Evolutionary conservation across 2,329 filamentous ascomycete species (phyloP), one percentile per base, ranked within the genome.

Genomic region (Nemania sp.): DNA sequence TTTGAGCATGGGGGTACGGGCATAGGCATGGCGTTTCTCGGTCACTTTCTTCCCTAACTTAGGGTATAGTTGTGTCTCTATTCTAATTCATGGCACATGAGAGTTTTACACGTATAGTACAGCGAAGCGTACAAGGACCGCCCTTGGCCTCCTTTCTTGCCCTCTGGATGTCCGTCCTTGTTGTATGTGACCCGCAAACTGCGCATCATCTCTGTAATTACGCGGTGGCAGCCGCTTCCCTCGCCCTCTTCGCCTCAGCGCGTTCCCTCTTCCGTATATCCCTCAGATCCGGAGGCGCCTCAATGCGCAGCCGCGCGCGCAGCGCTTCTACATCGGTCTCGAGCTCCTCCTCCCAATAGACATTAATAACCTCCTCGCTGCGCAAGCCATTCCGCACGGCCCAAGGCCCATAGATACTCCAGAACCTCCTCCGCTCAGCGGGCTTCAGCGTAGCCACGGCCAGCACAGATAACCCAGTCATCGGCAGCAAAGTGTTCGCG

Each of bases 311-410:
- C 68, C 91, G 81, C 4, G 67, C 71, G 61, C 94, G 81, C 69
- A 99, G 68, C 61, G 86, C 89, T 46, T 84, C 80, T 22, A 96
- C 90, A 71, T 96, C 87, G 52, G 85, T 89, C 75, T 92, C 87
- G 62, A 99, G 73, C 75, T 93, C 83, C 77, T 97, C 91, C 74
- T 99, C 94, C 94, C 94, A 99, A 69, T 96, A 99, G 1, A 99
- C 86, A 71, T 97, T 97, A 62, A 99, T 92, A 28, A 97, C 78
- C 67, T 96, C 90, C 65, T 88, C 84, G 42, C 85, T 81, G 50
- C 81, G 75, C 60, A 91, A 71, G 12, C 94, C 94, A 70, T 96
- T 97, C 49, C 83, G 77, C 39, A 97, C 73, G 30, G 94, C 94
- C 94, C 94, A 99, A 1, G 94, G 94, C 47, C 93, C 75, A 72